These are phyloP conservation scores for Botrytis byssoidea DNA, from an alignment of 2,329 filamentous ascomycete species.

Conservation along the genomic window DNA sequence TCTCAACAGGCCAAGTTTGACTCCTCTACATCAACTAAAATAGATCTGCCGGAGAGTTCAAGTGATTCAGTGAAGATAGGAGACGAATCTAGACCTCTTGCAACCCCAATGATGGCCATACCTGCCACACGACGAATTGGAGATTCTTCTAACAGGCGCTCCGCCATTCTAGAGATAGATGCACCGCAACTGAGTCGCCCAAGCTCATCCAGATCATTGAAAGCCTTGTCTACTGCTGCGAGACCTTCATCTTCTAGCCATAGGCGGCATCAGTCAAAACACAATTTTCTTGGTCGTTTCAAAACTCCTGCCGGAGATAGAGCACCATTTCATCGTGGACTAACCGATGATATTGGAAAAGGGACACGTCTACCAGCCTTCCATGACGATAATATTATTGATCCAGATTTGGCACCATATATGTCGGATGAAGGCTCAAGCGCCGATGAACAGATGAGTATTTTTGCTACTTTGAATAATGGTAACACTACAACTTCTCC, in stretches of 20 bases:
- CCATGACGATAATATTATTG: constrained; percentile 97
- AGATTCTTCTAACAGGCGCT: constrained; percentile 78
- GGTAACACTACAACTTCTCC: constrained; percentile 62
- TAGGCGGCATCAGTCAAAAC: constrained; percentile 82
- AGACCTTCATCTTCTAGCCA: constrained; percentile 81
- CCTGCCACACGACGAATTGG: constrained; percentile 63
- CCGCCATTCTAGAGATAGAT: constrained; percentile 87
- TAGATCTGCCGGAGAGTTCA: constrained; percentile 42
- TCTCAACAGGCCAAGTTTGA: constrained; percentile 50
- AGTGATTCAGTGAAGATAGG: constrained; percentile 38
- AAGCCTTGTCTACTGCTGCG: constrained; percentile 61
- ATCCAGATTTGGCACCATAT: constrained; percentile 91
- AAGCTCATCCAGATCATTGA: constrained; percentile 87
- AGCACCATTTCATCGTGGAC: constrained; percentile 80
- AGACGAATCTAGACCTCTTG: constrained; percentile 52
- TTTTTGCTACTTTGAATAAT: constrained; percentile 73
- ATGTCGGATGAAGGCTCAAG: constrained; percentile 94
- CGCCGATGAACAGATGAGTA: constrained; percentile 85
- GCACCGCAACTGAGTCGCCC: constrained; percentile 80
- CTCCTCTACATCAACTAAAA: constrained; percentile 41
- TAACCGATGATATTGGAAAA: constrained; percentile 63
- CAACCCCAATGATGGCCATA: constrained; percentile 71
- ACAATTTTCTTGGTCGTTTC: constrained; percentile 76
- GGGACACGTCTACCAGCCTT: constrained; percentile 80
- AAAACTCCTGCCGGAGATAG: constrained; percentile 73